These are phyloP conservation scores for Truncatella angustata DNA, from an alignment of 2,329 filamentous ascomycete species.

Conservation along the genomic window DNA sequence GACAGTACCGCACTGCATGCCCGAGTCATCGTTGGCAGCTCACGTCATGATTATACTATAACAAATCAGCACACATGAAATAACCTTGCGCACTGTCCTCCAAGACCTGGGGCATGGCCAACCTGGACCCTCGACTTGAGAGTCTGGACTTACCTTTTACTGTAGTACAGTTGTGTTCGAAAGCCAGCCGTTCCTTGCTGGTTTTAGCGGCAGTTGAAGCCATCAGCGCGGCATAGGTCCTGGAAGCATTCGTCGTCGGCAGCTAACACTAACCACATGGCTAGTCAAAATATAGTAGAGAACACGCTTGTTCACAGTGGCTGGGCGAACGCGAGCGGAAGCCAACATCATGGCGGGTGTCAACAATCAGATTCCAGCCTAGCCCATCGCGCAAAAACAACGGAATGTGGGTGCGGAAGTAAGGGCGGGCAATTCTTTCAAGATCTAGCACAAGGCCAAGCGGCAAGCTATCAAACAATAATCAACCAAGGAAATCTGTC, in stretches of 20 bases:
- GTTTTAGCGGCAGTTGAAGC: background rate
- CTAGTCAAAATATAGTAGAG: background rate
- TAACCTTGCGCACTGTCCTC: too few species aligned
- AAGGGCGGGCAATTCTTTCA: background rate
- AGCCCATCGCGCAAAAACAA: background rate
- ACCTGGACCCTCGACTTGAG: too few species aligned
- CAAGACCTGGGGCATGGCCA: too few species aligned
- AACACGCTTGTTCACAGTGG: background rate
- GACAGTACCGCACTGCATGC: background rate
- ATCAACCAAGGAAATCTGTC: too few species aligned
- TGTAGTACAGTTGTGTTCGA: background rate
- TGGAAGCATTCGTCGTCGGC: background rate
- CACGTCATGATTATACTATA: background rate
- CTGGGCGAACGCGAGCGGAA: background rate
- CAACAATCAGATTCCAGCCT: too few species aligned
- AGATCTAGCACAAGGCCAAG: too few species aligned
- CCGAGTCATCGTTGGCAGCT: background rate
- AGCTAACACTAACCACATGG: constrained; percentile 2
- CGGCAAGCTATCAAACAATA: too few species aligned
- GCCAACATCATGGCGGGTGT: too few species aligned
- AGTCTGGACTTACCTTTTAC: too few species aligned
- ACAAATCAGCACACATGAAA: background rate
- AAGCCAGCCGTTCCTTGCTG: background rate
- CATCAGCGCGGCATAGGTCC: background rate
- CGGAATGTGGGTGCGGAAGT: background rate